Evolutionary conservation across 768 basidiomycete genomes (phyloP).

Genomic region (Rhizopogon vesiculosus): DNA sequence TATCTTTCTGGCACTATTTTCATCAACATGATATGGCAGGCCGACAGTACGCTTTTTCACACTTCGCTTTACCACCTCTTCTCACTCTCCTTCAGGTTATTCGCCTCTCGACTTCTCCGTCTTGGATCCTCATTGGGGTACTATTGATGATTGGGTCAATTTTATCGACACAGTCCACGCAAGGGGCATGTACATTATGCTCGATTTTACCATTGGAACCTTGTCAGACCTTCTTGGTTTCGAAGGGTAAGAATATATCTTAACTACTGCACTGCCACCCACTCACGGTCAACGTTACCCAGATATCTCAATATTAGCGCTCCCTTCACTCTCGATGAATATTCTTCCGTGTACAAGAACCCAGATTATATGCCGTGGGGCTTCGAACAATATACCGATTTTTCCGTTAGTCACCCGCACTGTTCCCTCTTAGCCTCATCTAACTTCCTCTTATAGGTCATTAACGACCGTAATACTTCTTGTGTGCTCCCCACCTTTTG

Average conservation of each 20-base stretch:
- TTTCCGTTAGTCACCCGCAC: constrained; percentile 41
- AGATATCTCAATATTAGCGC: constrained; percentile 74
- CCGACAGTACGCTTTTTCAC: constrained; percentile 59
- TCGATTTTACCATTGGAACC: constrained; percentile 92
- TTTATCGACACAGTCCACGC: constrained; percentile 75
- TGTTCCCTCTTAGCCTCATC: neutral
- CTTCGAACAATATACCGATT: constrained; percentile 81
- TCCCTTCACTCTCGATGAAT: constrained; percentile 74
- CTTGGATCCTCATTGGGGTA: constrained; percentile 92
- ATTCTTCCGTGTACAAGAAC: constrained; percentile 67
- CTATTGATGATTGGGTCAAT: constrained; percentile 70
- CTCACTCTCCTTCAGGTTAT: constrained; percentile 53
- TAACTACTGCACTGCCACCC: constrained; percentile 1
- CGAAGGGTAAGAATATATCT: constrained; percentile 50
- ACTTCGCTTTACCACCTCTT: constrained; percentile 1
- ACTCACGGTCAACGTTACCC: constrained; percentile 10
- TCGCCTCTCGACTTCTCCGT: constrained; percentile 90
- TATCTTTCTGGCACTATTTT: constrained; percentile 94
- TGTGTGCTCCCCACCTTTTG: constrained; percentile 80
- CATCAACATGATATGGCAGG: constrained; percentile 96
- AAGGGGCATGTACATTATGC: constrained; percentile 87
- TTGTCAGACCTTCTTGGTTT: constrained; percentile 88
- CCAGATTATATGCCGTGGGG: constrained; percentile 83
- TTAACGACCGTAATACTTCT: constrained; percentile 66
- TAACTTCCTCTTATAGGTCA: constrained; percentile 36